Conservation (phyloP, 768 basidiomycete genomes). For the Collybia mongolica region DNA sequence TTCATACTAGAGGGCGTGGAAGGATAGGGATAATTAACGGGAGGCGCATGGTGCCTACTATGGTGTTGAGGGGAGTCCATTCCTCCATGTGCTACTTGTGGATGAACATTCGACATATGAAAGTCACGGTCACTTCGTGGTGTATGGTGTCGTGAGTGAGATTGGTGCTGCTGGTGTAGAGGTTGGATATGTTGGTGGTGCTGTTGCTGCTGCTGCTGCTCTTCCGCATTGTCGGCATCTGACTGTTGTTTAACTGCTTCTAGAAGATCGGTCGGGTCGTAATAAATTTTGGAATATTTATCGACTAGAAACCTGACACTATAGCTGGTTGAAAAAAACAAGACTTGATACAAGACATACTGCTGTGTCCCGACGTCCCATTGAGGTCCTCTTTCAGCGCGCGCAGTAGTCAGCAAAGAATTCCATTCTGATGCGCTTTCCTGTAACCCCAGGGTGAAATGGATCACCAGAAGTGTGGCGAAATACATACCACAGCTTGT, state of each 20-base stretch:
- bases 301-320: slow-evolving; percentile 70
- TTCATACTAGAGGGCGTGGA: slow-evolving; percentile 27
- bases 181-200: slow-evolving; percentile 19
- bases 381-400: slow-evolving; percentile 81
- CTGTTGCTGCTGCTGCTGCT: slow-evolving; percentile 15
- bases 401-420: slow-evolving; percentile 71
- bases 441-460: slow-evolving; percentile 20
- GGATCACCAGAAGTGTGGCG: neutral
- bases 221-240: slow-evolving; percentile 41
- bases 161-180: slow-evolving; percentile 24
- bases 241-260: slow-evolving; percentile 48
- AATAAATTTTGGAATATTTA: slow-evolving; percentile 68
- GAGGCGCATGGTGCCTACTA: slow-evolving; percentile 20
- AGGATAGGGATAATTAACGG: slow-evolving; percentile 30
- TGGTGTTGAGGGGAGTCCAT: slow-evolving; percentile 27
- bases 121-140: slow-evolving; percentile 28
- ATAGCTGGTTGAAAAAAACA: neutral
- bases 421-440: slow-evolving; percentile 89
- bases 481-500: slow-evolving; percentile 61
- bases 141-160: slow-evolving; percentile 28
- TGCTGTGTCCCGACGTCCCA: slow-evolving; percentile 89
- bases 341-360: slow-evolving; percentile 40
- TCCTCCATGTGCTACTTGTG: slow-evolving; percentile 22
- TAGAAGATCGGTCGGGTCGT: slow-evolving; percentile 61
- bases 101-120: slow-evolving; percentile 23